Percentiles rank a stretch among this genome's conserved stretches.
These are phyloP conservation scores for Pleurotus salmoneostramineus DNA, from an alignment of 768 basidiomycete species.

Conservation along the genomic window DNA sequence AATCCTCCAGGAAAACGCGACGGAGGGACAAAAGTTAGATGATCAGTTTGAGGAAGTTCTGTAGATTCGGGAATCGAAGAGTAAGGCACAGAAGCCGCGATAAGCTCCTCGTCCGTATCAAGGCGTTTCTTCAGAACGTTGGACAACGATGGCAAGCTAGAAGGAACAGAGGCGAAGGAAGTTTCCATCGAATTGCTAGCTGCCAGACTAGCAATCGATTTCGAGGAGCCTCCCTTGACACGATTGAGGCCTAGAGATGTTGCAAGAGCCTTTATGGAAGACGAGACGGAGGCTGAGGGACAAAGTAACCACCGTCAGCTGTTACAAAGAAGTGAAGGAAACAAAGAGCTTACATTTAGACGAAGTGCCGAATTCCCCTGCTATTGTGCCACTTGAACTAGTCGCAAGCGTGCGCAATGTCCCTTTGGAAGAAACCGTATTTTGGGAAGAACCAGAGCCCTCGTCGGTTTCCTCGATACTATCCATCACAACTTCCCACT, in stretches of 20 bases:
- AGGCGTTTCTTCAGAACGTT: slow-evolving; percentile 12
- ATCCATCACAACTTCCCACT: slow-evolving; percentile 89
- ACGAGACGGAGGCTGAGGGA: slow-evolving; percentile 48
- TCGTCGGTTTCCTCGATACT: slow-evolving; percentile 69
- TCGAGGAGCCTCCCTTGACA: slow-evolving; percentile 24
- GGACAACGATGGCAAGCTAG: slow-evolving; percentile 11
- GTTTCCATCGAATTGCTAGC: slow-evolving; percentile 20
- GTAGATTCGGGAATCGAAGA: slow-evolving; percentile 30
- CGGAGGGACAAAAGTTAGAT: slow-evolving; percentile 42
- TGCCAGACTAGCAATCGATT: slow-evolving; percentile 17
- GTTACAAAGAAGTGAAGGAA: too few relatives aligned
- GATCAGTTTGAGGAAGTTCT: slow-evolving; percentile 40
- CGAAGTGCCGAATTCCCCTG: slow-evolving; percentile 73
- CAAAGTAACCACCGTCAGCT: background rate
- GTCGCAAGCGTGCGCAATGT: slow-evolving; percentile 32
- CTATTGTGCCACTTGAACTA: slow-evolving; percentile 22
- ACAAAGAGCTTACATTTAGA: slow-evolving; percentile 49
- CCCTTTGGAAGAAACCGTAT: slow-evolving; percentile 36
- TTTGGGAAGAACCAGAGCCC: slow-evolving; percentile 39
- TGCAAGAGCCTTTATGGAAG: slow-evolving; percentile 76
- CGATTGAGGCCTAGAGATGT: slow-evolving; percentile 72
- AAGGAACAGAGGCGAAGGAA: slow-evolving; percentile 17
- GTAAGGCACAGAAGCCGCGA: slow-evolving; percentile 38
- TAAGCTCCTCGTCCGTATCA: slow-evolving; percentile 30
- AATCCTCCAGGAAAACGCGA: slow-evolving; percentile 15